Conservation (phyloP, 179 eudicot genomes). For the Patellifolia procumbens region DNA sequence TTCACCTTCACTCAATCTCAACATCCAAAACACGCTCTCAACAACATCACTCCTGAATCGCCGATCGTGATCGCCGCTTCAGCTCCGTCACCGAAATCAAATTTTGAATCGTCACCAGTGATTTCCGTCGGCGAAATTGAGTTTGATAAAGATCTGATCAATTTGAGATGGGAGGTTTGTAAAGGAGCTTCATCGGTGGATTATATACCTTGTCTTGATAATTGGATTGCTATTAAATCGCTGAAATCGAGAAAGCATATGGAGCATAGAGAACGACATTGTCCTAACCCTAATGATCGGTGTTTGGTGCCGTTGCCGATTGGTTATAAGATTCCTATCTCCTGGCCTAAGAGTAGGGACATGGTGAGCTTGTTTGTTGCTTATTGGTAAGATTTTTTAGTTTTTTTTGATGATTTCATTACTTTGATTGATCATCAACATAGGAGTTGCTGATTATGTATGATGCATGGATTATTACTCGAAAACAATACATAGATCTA, state of each 20-base stretch:
- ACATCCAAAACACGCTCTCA: not conserved
- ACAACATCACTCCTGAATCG: not conserved
- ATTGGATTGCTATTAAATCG: conserved; percentile 60
- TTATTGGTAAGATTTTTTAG: conserved; percentile 57
- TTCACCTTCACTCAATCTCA: conserved; percentile 19
- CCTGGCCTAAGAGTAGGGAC: conserved; percentile 96
- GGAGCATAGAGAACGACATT: conserved; percentile 93
- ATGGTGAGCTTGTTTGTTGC: conserved; percentile 78
- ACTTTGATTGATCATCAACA: not conserved
- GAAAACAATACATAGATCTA: no score
- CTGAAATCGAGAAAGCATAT: conserved; percentile 66
- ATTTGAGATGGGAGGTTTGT: conserved; percentile 61
- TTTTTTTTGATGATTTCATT: not conserved
- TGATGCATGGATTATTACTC: not conserved
- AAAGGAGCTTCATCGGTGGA: conserved; percentile 42
- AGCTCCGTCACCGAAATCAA: not conserved
- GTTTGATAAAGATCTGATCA: conserved; percentile 26
- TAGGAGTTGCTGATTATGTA: not conserved
- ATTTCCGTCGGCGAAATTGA: conserved; percentile 5
- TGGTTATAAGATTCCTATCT: conserved; percentile 73
- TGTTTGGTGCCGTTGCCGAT: conserved; percentile 67
- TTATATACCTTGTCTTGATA: conserved; percentile 92
- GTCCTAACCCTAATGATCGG: conserved; percentile 50
- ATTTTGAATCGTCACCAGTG: not conserved
- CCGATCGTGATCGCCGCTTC: not conserved